These are phyloP conservation scores for Cyberlindnera mycetangii DNA, from an alignment of 805 yeast genomes.

Conservation along the genomic window DNA sequence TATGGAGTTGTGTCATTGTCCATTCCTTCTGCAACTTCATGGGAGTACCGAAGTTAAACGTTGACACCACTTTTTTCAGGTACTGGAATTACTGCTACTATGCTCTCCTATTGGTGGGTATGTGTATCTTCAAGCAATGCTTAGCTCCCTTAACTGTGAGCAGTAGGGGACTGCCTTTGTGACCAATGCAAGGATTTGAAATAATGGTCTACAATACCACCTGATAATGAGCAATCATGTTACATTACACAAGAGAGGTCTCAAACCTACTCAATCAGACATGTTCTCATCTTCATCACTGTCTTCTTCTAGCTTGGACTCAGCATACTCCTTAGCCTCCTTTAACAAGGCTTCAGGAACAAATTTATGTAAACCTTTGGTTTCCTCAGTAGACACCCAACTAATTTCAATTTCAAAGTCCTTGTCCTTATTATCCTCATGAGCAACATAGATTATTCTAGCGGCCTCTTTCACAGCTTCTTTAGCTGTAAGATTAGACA, in stretches of 20 bases:
- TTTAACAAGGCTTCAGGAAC: constrained; percentile 77
- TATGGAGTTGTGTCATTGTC: constrained; percentile 55
- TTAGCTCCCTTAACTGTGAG: constrained; percentile 22
- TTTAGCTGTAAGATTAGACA: constrained; percentile 61
- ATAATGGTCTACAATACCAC: background rate
- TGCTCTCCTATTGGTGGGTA: constrained; percentile 41
- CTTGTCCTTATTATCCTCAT: constrained; percentile 96
- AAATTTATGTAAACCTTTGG: constrained; percentile 74
- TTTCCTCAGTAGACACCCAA: constrained; percentile 78
- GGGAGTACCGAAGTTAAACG: constrained; percentile 55
- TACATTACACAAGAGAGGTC: background rate
- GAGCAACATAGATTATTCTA: constrained; percentile 86
- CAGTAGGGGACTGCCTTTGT: background rate
- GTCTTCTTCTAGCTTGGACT: constrained; percentile 77
- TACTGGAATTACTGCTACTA: constrained; percentile 37
- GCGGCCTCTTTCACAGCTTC: constrained; percentile 96
- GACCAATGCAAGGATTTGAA: background rate
- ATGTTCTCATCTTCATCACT: constrained; percentile 54
- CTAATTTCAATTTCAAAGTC: constrained; percentile 93
- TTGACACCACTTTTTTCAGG: constrained; percentile 14
- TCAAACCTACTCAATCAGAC: constrained; percentile 25
- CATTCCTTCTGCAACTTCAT: constrained; percentile 69
- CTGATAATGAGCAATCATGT: background rate
- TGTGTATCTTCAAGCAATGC: constrained; percentile 33
- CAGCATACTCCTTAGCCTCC: constrained; percentile 83